phyloP scores from a whole-genome alignment of 768 basidiomycete genomes.

The Leucosporidium creatinivorum region DNA sequence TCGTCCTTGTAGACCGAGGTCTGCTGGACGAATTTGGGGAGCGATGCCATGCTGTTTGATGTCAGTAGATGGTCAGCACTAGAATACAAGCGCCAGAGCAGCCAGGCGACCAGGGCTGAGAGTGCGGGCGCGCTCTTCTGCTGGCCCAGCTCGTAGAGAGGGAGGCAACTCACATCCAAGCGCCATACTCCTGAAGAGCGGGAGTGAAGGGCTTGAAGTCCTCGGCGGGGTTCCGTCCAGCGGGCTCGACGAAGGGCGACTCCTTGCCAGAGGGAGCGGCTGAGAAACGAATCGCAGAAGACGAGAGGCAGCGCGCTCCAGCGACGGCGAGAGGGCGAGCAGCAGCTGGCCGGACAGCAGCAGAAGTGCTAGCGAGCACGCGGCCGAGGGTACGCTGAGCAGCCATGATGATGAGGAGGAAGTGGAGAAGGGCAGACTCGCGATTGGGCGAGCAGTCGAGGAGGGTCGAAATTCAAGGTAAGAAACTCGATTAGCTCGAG shows the following conservation, averaged over 20 bases:
- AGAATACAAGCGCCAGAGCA: no score
- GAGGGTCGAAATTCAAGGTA: not conserved
- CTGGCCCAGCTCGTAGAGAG: no score
- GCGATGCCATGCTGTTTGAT: constrained; percentile 72
- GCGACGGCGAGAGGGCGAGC: not conserved
- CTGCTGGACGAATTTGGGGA: constrained; percentile 96
- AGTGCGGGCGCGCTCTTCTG: no score
- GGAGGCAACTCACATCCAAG: constrained; percentile 37
- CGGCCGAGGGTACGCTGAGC: not conserved
- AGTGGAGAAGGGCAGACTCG: not conserved
- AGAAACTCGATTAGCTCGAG: no score
- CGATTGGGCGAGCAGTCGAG: constrained; percentile 22
- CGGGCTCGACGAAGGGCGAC: constrained; percentile 80
- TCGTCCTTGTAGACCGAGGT: constrained; percentile 97
- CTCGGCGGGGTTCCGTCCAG: constrained; percentile 76
- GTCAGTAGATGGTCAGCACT: no score
- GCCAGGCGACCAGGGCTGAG: no score
- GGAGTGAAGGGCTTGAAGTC: constrained; percentile 66
- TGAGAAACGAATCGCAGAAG: not conserved
- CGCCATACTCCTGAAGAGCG: constrained; percentile 80
- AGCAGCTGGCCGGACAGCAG: constrained; percentile 2
- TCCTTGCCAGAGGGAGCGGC: constrained; percentile 22
- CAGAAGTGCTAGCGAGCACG: constrained; percentile 1
- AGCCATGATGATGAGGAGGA: not conserved
- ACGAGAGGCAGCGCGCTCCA: not conserved